Evolutionary conservation across 2,329 filamentous ascomycete species (phyloP).

Genomic region (Calonectria multiphialidica): DNA sequence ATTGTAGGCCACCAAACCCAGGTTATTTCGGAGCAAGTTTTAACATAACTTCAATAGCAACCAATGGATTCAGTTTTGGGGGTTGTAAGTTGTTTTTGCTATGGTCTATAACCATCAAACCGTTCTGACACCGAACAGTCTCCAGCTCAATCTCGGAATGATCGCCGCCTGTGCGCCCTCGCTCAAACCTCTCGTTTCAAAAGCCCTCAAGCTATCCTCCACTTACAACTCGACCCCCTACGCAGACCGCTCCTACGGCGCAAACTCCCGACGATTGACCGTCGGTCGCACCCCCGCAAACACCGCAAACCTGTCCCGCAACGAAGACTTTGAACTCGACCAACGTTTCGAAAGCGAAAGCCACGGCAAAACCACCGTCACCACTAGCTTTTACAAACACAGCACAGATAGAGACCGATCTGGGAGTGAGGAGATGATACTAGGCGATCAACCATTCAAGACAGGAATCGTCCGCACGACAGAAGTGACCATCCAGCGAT

Average conservation of each 20-base stretch:
- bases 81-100: slow-evolving; percentile 44
- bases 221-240: slow-evolving; percentile 21
- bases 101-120: neutral
- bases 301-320: slow-evolving; percentile 13
- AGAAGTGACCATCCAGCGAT: slow-evolving; percentile 19
- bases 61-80: slow-evolving; percentile 47
- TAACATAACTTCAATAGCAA: slow-evolving; percentile 21
- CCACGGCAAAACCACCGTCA: neutral
- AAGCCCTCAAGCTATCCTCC: slow-evolving; percentile 42
- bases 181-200: slow-evolving; percentile 51
- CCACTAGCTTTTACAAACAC: slow-evolving; percentile 24
- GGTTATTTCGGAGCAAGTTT: neutral
- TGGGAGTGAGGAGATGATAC: slow-evolving; percentile 29
- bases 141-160: slow-evolving; percentile 56
- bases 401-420: slow-evolving; percentile 12
- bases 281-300: neutral
- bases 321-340: slow-evolving; percentile 28
- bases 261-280: slow-evolving; percentile 19
- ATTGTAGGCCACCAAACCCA: slow-evolving; percentile 32
- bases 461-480: slow-evolving; percentile 26
- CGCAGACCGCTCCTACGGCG: slow-evolving; percentile 19
- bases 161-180: slow-evolving; percentile 54
- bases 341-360: slow-evolving; percentile 14
- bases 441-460: slow-evolving; percentile 17
- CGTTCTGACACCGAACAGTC: slow-evolving; percentile 42